Conservation (phyloP, 2,329 filamentous ascomycete genomes). For the Endoconidiophora polonica region DNA sequence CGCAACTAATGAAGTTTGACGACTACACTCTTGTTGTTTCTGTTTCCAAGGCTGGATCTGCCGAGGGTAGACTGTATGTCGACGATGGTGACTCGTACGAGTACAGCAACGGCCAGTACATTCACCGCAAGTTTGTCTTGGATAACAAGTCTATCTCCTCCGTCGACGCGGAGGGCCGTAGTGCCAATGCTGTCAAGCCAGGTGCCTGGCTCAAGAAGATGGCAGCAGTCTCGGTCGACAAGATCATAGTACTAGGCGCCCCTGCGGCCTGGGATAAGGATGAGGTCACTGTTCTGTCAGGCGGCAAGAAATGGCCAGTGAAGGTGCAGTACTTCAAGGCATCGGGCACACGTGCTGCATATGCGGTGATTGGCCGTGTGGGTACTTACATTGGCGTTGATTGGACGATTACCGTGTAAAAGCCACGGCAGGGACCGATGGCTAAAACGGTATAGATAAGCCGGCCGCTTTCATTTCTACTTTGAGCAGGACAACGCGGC, state of each 20-base stretch:
- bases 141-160: slow-evolving; percentile 45
- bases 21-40: slow-evolving; percentile 82
- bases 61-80: slow-evolving; percentile 68
- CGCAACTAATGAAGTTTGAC: slow-evolving; percentile 79
- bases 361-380: slow-evolving; percentile 35
- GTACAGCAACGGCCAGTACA: slow-evolving; percentile 69
- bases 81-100: slow-evolving; percentile 93
- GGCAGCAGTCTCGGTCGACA: slow-evolving; percentile 63
- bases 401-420: slow-evolving; percentile 29
- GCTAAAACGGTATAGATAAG: too few species aligned
- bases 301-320: slow-evolving; percentile 36
- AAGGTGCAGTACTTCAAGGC: slow-evolving; percentile 43
- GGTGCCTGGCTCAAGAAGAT: slow-evolving; percentile 66
- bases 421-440: background rate
- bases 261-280: slow-evolving; percentile 53
- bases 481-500: background rate
- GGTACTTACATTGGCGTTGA: slow-evolving; percentile 35
- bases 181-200: slow-evolving; percentile 37
- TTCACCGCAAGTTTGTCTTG: slow-evolving; percentile 67
- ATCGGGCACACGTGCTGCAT: slow-evolving; percentile 30
- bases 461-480: background rate
- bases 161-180: slow-evolving; percentile 43
- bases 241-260: slow-evolving; percentile 67
- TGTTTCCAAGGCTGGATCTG: slow-evolving; percentile 27
- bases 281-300: slow-evolving; percentile 37